phyloP scores from a whole-genome alignment of 495 filamentous ascomycete species.

The Penicillium riverlandense region DNA sequence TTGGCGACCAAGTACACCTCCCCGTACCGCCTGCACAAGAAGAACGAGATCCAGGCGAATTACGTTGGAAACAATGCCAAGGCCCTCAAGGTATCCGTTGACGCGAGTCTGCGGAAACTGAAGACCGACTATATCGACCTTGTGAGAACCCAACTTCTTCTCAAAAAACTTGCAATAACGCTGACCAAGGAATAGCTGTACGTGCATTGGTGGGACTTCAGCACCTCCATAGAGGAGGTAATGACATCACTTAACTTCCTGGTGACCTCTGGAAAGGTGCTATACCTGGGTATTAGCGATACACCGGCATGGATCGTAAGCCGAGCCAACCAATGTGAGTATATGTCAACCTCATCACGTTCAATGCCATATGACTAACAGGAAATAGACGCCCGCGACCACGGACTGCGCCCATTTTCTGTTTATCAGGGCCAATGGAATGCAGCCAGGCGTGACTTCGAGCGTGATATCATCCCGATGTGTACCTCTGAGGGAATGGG shows the following conservation, averaged over 20 bases:
- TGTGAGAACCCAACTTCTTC: constrained; percentile 4
- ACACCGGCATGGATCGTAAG: constrained; percentile 64
- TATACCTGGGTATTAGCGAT: constrained; percentile 65
- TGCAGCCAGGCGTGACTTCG: constrained; percentile 55
- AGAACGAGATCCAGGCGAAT: constrained; percentile 45
- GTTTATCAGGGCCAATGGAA: constrained; percentile 64
- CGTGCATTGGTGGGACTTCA: constrained; percentile 63
- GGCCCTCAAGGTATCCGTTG: constrained; percentile 46
- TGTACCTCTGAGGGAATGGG: constrained; percentile 60
- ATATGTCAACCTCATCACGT: background rate
- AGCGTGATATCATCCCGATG: constrained; percentile 68
- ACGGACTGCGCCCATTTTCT: constrained; percentile 56
- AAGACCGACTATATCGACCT: constrained; percentile 60
- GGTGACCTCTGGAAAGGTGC: constrained; percentile 54
- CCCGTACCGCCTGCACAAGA: constrained; percentile 15
- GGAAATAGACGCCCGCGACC: constrained; percentile 49
- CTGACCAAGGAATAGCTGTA: constrained; percentile 19
- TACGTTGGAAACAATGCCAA: constrained; percentile 52
- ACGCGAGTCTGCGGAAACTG: constrained; percentile 50
- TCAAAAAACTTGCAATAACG: background rate
- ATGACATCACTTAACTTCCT: constrained; percentile 62
- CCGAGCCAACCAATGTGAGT: constrained; percentile 51
- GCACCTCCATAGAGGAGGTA: constrained; percentile 56
- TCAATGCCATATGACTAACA: background rate
- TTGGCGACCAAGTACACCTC: constrained; percentile 67